phyloP scores from a whole-genome alignment of 2,329 filamentous ascomycete genomes.

The Phaeosphaeria sp. region DNA sequence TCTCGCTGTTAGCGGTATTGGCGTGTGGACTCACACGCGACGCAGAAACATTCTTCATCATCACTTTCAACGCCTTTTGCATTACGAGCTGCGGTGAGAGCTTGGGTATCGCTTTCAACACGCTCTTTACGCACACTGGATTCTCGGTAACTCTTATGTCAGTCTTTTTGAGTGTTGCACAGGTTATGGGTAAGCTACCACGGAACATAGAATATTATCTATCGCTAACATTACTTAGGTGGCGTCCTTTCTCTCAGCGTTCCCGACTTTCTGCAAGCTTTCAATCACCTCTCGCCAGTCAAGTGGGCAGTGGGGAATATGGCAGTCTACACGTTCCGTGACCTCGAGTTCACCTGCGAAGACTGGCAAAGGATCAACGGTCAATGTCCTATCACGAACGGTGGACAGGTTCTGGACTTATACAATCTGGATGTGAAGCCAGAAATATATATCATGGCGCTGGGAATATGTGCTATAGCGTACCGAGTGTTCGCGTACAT shows the following conservation, averaged over 20 bases:
- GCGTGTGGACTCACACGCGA: conserved; percentile 71
- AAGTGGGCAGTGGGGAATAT: conserved; percentile 74
- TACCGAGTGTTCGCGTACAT: conserved; percentile 71
- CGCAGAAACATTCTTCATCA: conserved; percentile 70
- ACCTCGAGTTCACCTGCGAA: conserved; percentile 69
- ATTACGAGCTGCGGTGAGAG: conserved; percentile 78
- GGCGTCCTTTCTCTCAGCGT: conserved; percentile 75
- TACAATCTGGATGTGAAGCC: conserved; percentile 72
- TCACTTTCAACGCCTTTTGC: conserved; percentile 73
- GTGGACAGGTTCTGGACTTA: conserved; percentile 70
- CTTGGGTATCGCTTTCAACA: conserved; percentile 81
- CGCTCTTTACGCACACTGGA: conserved; percentile 74
- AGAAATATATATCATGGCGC: conserved; percentile 65
- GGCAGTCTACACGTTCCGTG: conserved; percentile 68
- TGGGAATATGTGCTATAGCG: conserved; percentile 68
- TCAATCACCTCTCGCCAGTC: conserved; percentile 76
- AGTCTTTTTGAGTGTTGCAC: conserved; percentile 72
- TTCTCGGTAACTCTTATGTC: conserved; percentile 78
- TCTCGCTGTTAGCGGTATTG: conserved; percentile 68
- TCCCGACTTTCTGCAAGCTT: conserved; percentile 68
- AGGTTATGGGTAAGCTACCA: conserved; percentile 62
- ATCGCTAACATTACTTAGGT: conserved; percentile 32
- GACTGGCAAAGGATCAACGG: conserved; percentile 67
- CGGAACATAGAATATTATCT: too few relatives aligned
- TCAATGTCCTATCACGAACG: conserved; percentile 69